Conservation (phyloP, 306 rosid species). For the Cucurbita moschata region DNA sequence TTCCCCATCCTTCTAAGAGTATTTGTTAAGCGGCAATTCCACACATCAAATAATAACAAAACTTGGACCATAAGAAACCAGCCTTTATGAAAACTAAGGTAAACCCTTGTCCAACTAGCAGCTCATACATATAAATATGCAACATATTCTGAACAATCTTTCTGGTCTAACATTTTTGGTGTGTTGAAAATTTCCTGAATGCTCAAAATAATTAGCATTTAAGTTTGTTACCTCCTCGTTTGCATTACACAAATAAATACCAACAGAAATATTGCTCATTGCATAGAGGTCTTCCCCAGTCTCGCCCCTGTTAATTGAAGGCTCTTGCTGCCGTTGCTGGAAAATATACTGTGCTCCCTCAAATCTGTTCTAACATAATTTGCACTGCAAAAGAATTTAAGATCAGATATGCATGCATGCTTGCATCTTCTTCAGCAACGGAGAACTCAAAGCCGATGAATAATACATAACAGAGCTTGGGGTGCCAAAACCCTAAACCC, state of each 20-base stretch:
- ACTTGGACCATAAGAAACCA: background rate
- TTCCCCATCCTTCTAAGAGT: background rate
- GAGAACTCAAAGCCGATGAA: background rate
- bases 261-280: background rate
- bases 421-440: background rate
- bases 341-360: background rate
- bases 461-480: background rate
- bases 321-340: background rate
- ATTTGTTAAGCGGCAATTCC: background rate
- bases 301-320: background rate
- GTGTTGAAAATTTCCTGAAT: background rate
- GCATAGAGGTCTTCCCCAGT: background rate
- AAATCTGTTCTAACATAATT: background rate
- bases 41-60: background rate
- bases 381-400: background rate
- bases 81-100: background rate
- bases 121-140: background rate
- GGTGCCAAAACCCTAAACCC: background rate
- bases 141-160: background rate
- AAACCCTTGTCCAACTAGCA: background rate
- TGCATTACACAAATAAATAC: background rate
- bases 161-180: background rate
- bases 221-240: background rate
- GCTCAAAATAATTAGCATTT: background rate
- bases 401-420: background rate